A percentile compares a stretch with the other conserved stretches of the same genome.
Conservation (phyloP, 345 rosid genomes). For the Limnanthes douglasii region DNA sequence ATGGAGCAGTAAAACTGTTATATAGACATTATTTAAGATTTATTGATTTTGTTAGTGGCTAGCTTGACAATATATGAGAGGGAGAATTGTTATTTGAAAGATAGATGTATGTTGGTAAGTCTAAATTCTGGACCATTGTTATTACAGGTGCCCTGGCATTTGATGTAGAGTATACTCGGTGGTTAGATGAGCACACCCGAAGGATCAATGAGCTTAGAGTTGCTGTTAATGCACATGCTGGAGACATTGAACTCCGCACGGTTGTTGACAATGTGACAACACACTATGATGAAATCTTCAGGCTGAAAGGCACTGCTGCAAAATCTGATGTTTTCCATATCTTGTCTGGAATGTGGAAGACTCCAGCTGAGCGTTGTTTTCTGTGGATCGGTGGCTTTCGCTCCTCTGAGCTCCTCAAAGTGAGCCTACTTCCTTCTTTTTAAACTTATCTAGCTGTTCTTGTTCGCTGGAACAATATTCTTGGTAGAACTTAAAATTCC, state of each 20-base stretch:
- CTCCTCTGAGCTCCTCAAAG: slow-evolving; percentile 87
- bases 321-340: slow-evolving; percentile 91
- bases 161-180: slow-evolving; percentile 72
- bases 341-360: slow-evolving; percentile 95
- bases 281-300: slow-evolving; percentile 68
- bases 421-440: slow-evolving; percentile 7
- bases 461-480: too few relatives aligned
- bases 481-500: too few relatives aligned
- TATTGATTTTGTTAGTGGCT: too few relatives aligned
- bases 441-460: neutral
- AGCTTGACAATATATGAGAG: too few relatives aligned
- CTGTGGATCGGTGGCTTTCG: slow-evolving; percentile 97
- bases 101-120: too few relatives aligned
- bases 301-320: slow-evolving; percentile 71
- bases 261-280: slow-evolving; percentile 46
- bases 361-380: slow-evolving; percentile 93
- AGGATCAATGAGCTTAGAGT: slow-evolving; percentile 66
- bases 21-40: slow-evolving; percentile 8
- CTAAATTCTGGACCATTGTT: neutral
- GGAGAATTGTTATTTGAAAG: too few relatives aligned
- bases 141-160: slow-evolving; percentile 73
- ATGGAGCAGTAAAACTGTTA: too few relatives aligned
- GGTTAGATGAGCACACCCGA: slow-evolving; percentile 79
- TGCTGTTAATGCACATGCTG: slow-evolving; percentile 84
- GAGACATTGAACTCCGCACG: slow-evolving; percentile 73